A percentile compares a stretch with the other conserved stretches of the same genome.
These are phyloP conservation scores for Pisolithus thermaeus DNA, from an alignment of 1,284 basidiomycete genomes.

Conservation along the genomic window DNA sequence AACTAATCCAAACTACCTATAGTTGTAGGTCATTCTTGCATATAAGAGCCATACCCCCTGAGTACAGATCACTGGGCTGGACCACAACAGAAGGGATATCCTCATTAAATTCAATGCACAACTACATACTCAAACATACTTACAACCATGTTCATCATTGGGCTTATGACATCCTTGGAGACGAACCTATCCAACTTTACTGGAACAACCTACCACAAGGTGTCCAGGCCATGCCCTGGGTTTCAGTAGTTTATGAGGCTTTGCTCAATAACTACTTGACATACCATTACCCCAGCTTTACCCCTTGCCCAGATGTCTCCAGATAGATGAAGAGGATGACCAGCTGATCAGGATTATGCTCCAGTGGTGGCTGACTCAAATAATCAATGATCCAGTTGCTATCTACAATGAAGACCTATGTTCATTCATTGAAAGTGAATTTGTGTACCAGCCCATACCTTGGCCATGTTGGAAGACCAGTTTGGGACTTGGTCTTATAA, in stretches of 20 bases:
- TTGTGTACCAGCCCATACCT: slow-evolving; percentile 83
- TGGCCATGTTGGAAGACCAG: slow-evolving; percentile 64
- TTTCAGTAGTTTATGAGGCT: slow-evolving; percentile 87
- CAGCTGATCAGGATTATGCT: slow-evolving; percentile 87
- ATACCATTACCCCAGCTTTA: slow-evolving; percentile 88
- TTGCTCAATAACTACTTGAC: slow-evolving; percentile 76
- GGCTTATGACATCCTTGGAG: slow-evolving; percentile 35
- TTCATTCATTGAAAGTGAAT: slow-evolving; percentile 91
- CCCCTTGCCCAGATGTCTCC: slow-evolving; percentile 90
- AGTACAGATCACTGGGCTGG: slow-evolving; percentile 82
- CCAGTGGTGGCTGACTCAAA: slow-evolving; percentile 85
- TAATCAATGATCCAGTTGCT: slow-evolving; percentile 85
- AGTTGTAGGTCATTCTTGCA: no score
- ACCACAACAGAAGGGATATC: slow-evolving; percentile 89
- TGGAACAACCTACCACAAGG: slow-evolving; percentile 82
- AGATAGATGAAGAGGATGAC: slow-evolving; percentile 95
- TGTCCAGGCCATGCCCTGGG: slow-evolving; percentile 86
- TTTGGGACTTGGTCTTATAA: slow-evolving; percentile 63
- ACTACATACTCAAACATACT: slow-evolving; percentile 40
- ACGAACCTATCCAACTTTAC: slow-evolving; percentile 91
- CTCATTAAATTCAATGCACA: slow-evolving; percentile 90
- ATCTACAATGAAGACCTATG: slow-evolving; percentile 86
- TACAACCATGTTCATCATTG: background rate
- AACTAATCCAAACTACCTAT: no score
- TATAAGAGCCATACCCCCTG: slow-evolving; percentile 69